Base-by-base conservation (phyloP, 305 asterid genomes). In the Vinca major region DNA sequence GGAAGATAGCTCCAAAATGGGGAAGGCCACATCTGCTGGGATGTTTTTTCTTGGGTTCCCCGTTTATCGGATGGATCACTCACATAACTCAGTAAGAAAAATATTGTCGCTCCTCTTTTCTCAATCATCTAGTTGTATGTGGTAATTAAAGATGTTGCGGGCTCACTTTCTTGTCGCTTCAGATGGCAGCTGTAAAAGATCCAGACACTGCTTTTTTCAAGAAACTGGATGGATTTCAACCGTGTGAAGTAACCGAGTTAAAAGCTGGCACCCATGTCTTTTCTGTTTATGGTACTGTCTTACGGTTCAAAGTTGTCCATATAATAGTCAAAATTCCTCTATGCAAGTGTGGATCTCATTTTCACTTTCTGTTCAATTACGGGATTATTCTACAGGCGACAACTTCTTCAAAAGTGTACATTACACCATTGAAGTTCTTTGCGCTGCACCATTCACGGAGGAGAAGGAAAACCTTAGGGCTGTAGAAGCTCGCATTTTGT, bases 31-130 rank as follows among this genome's bases (percentile, higher is more conserved):
- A 50, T 81, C 95, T 17, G 96, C 98, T 33, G 98, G 97, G 75
- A 87, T 93, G 96, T 93, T 80, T 79, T 93, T 93, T 75, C 86
- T 89, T 10, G 96, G 99, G 58, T 91, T 93, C 81, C 92, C 99
- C 58, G 99, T 93, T 52, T 93, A 87, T 60, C 83, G 90, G 33
- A 83, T 91, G 93, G 99, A 91, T 69, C 87, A 86, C 58, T 67
- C 94, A 58, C 87, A 77, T 63, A 84, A 73, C 73, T 81, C 94
- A 47, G 99, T 93, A 79, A 79, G 95, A 78, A 61, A 63, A 80
- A 73, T 71, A 57, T 55, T 69, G 47, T 67, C 69, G 13, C 52
- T 43, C 41, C 44, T 26, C 3, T 44, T 49, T 47, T 69, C 67
- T 72, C 66, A n/a, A 49, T 55, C 39, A 55, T 71, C 50, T 49